Evolutionary conservation across 164 flowering plant genomes (phyloP).

Genomic region (Cinnamomum chago): DNA sequence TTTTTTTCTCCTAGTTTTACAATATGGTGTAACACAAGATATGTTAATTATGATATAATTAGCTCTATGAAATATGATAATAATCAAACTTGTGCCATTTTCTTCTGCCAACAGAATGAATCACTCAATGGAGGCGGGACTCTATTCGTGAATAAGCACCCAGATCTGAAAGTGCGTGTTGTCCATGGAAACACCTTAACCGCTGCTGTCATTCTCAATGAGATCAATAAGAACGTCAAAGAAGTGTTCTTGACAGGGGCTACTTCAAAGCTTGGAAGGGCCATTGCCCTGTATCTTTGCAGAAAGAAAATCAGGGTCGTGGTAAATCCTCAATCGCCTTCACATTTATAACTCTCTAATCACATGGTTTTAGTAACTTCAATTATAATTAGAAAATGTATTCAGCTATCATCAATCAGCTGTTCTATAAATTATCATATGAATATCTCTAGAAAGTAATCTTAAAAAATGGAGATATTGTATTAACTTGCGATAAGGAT

Average conservation of each 20-base stretch:
- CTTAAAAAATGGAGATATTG: too few relatives aligned
- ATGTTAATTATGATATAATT: neutral
- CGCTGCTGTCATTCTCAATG: constrained; percentile 82
- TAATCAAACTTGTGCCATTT: neutral
- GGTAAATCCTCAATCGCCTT: constrained; percentile 32
- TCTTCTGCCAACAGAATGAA: constrained; percentile 54
- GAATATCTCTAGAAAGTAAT: too few relatives aligned
- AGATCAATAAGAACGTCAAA: constrained; percentile 51
- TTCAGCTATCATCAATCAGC: neutral
- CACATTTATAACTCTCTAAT: neutral
- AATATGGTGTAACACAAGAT: neutral
- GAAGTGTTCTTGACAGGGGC: constrained; percentile 92
- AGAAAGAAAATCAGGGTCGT: constrained; percentile 57
- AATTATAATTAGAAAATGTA: neutral
- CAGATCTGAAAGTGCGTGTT: constrained; percentile 63
- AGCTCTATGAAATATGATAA: neutral
- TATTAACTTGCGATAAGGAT: neutral
- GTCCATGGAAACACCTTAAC: constrained; percentile 96
- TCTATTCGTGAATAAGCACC: constrained; percentile 72
- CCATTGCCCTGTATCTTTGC: constrained; percentile 92
- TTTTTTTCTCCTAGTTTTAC: too few relatives aligned
- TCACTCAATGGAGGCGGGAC: constrained; percentile 89
- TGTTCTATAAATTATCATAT: too few relatives aligned
- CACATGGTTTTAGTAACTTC: neutral
- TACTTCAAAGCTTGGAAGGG: constrained; percentile 94